These are phyloP conservation scores for Aspergillus diversus DNA, from an alignment of 495 filamentous ascomycete genomes.

Conservation along the genomic window DNA sequence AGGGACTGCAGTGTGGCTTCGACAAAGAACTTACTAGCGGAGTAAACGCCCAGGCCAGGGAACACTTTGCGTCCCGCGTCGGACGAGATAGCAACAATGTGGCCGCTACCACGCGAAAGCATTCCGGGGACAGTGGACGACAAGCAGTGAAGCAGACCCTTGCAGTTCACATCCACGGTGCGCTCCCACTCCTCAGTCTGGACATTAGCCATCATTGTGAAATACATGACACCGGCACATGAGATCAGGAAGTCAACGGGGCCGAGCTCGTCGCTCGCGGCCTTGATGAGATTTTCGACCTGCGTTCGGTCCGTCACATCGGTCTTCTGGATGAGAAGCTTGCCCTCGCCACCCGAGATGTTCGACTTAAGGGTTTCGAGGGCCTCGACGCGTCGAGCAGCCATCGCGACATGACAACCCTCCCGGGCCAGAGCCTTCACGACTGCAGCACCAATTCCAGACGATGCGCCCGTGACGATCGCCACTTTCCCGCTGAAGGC, in stretches of 20 bases:
- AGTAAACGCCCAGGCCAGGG: constrained; percentile 73
- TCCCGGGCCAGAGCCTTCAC: constrained; percentile 53
- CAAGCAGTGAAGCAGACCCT: constrained; percentile 67
- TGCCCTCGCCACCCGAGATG: constrained; percentile 51
- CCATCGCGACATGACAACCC: constrained; percentile 65
- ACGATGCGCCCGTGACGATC: constrained; percentile 54
- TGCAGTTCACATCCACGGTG: constrained; percentile 74
- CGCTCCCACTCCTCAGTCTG: constrained; percentile 69
- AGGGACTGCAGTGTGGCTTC: constrained; percentile 69
- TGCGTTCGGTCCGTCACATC: constrained; percentile 62
- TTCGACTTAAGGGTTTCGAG: constrained; percentile 59
- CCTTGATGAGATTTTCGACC: constrained; percentile 57
- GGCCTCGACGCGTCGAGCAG: constrained; percentile 62
- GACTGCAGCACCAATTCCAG: constrained; percentile 55
- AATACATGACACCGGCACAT: constrained; percentile 78
- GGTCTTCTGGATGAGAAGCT: constrained; percentile 61
- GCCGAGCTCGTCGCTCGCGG: constrained; percentile 58
- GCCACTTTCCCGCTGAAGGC: constrained; percentile 56
- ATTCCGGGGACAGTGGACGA: constrained; percentile 62
- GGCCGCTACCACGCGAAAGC: constrained; percentile 61
- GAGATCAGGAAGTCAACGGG: constrained; percentile 67
- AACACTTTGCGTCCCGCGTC: constrained; percentile 73
- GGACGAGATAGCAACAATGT: constrained; percentile 71
- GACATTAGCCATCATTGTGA: constrained; percentile 71
- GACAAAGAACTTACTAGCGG: constrained; percentile 73